Conservation (phyloP, 2,329 filamentous ascomycete genomes). For the Trichoderma sp. region DNA sequence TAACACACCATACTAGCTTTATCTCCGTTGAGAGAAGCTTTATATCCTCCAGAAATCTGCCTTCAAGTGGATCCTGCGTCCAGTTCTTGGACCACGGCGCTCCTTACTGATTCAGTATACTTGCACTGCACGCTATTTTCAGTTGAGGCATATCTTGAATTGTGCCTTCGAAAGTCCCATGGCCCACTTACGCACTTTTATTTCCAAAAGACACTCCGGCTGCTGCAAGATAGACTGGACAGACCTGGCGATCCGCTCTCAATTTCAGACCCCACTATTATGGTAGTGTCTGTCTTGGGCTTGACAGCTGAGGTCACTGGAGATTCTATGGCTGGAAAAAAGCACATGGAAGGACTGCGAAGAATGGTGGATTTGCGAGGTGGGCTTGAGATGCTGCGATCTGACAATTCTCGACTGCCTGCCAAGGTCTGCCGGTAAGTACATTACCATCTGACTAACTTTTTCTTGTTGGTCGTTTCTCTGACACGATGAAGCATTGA, state of each 20-base stretch:
- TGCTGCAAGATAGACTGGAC: neutral
- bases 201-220: neutral
- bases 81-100: slow-evolving; percentile 28
- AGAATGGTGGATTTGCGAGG: slow-evolving; percentile 30
- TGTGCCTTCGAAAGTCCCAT: neutral
- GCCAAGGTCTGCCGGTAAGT: slow-evolving; percentile 31
- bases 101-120: slow-evolving; percentile 23
- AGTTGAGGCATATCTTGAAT: neutral
- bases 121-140: neutral
- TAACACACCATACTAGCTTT: neutral
- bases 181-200: neutral
- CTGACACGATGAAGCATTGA: neutral
- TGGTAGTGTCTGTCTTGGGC: neutral
- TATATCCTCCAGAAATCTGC: slow-evolving; percentile 30
- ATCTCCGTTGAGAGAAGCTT: neutral
- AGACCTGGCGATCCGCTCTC: neutral
- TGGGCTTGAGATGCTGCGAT: slow-evolving; percentile 27
- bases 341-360: slow-evolving; percentile 27
- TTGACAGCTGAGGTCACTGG: slow-evolving; percentile 1
- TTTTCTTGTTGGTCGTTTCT: neutral
- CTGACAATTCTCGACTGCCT: slow-evolving; percentile 28
- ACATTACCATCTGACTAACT: neutral
- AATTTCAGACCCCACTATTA: neutral
- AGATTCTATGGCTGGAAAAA: slow-evolving; percentile 5
- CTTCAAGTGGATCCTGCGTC: slow-evolving; percentile 26